Evolutionary conservation across 495 filamentous ascomycete species (phyloP).

Genomic region (Penicillium waksmanii): DNA sequence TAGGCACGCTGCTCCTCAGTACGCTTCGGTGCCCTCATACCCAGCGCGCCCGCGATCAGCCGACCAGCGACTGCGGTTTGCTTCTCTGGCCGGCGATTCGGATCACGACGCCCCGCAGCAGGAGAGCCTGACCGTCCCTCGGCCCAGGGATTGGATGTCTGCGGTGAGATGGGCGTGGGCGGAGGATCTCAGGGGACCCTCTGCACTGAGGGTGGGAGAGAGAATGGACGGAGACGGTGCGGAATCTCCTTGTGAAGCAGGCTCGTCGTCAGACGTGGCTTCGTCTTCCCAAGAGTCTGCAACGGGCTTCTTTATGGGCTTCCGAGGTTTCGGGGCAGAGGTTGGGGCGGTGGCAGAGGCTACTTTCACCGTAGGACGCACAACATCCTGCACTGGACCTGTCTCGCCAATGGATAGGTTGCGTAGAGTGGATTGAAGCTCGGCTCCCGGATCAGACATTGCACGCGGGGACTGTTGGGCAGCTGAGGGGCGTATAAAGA

Average conservation of each 20-base stretch:
- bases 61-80: slow-evolving; percentile 88
- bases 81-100: slow-evolving; percentile 73
- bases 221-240: slow-evolving; percentile 24
- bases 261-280: slow-evolving; percentile 48
- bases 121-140: slow-evolving; percentile 14
- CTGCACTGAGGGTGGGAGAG: slow-evolving; percentile 40
- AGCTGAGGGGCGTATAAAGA: not conserved
- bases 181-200: slow-evolving; percentile 57
- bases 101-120: slow-evolving; percentile 26
- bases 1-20: slow-evolving; percentile 91
- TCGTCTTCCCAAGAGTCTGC: slow-evolving; percentile 91
- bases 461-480: slow-evolving; percentile 9
- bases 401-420: slow-evolving; percentile 48
- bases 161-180: slow-evolving; percentile 62
- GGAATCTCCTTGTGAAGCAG: slow-evolving; percentile 16
- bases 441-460: slow-evolving; percentile 35
- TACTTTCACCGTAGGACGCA: slow-evolving; percentile 26
- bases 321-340: slow-evolving; percentile 40
- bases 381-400: slow-evolving; percentile 39
- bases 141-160: slow-evolving; percentile 39
- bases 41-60: slow-evolving; percentile 88
- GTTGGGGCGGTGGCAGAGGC: slow-evolving; percentile 13
- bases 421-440: slow-evolving; percentile 50
- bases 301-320: slow-evolving; percentile 47
- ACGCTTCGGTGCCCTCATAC: slow-evolving; percentile 75